Conservation (phyloP, 148 eudicot genomes). For the Simmondsia chinensis region DNA sequence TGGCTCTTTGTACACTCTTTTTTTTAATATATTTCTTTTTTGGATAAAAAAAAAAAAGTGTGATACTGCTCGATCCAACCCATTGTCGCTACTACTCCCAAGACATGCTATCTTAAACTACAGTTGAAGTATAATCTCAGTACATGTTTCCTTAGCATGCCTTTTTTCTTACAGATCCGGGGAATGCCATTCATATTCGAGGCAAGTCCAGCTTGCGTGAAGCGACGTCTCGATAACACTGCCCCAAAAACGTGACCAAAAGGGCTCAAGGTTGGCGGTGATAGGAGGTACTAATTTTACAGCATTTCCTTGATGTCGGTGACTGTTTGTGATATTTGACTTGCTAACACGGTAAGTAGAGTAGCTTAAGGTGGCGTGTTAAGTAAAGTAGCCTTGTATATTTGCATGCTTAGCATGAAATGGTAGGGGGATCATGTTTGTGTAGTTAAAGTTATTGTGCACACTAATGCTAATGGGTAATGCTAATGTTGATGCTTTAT, state of each 20-base stretch:
- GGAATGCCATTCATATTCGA: conserved; percentile 68
- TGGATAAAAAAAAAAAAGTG: too few relatives aligned
- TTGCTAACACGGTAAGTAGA: conserved; percentile 6
- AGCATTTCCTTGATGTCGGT: conserved; percentile 15
- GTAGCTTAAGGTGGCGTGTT: conserved; percentile 3
- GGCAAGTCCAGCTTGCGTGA: conserved; percentile 34
- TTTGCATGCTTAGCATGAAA: conserved; percentile 2
- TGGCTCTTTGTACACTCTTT: too few relatives aligned
- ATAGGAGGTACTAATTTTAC: conserved; percentile 14
- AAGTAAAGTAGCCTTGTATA: conserved; percentile 14
- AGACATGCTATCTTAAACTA: too few relatives aligned
- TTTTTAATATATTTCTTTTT: too few relatives aligned
- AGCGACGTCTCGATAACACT: conserved; percentile 29
- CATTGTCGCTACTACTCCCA: too few relatives aligned
- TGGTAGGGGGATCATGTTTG: not conserved
- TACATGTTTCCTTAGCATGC: not conserved
- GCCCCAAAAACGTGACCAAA: conserved; percentile 12
- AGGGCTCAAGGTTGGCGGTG: conserved; percentile 4
- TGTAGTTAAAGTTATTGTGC: too few relatives aligned
- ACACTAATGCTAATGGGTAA: too few relatives aligned
- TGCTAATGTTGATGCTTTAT: too few relatives aligned
- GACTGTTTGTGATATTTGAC: conserved; percentile 8
- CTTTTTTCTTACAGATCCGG: conserved; percentile 28
- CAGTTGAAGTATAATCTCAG: too few relatives aligned
- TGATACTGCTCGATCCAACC: too few relatives aligned